Evolutionary conservation across 78 protist genomes (phyloP).

Genomic region (Dictyostelium capitatum): DNA sequence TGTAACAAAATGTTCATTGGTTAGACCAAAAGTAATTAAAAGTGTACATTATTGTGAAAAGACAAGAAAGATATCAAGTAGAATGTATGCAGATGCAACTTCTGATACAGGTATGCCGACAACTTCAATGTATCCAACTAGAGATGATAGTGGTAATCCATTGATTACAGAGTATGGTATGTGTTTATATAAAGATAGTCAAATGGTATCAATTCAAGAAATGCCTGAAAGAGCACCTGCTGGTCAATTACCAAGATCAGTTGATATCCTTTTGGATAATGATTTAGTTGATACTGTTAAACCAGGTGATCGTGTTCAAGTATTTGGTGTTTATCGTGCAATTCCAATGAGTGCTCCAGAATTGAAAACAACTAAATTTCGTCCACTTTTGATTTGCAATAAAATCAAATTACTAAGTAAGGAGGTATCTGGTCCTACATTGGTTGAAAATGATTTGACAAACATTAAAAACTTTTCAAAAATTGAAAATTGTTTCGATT

Average conservation of each 20-base stretch:
- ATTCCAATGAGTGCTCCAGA: conserved; percentile 44
- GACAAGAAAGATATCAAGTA: conserved; percentile 58
- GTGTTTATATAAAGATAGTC: conserved; percentile 94
- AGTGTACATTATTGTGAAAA: conserved; percentile 96
- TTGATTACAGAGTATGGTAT: conserved; percentile 98
- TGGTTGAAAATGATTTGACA: conserved; percentile 61
- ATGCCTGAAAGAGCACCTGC: conserved; percentile 99
- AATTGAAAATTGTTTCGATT: conserved; percentile 46
- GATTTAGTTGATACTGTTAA: conserved; percentile 97
- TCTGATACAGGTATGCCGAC: conserved; percentile 84
- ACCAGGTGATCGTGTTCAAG: conserved; percentile 98
- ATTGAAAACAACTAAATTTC: conserved; percentile 41
- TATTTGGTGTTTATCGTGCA: conserved; percentile 88
- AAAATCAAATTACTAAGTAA: conserved; percentile 24
- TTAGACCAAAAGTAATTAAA: conserved; percentile 92
- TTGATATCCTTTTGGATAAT: conserved; percentile 91
- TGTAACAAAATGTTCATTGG: conserved; percentile 94
- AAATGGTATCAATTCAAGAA: conserved; percentile 94
- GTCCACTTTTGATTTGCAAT: conserved; percentile 93
- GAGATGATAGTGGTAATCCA: conserved; percentile 93
- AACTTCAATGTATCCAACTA: conserved; percentile 87
- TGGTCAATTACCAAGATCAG: conserved; percentile 98
- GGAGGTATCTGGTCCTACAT: conserved; percentile 36
- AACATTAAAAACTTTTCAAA: conserved; percentile 65
- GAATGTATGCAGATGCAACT: conserved; percentile 92